Evolutionary conservation across 176 grass and related monocot genomes (phyloP).

Genomic region (Luzula sylvatica): DNA sequence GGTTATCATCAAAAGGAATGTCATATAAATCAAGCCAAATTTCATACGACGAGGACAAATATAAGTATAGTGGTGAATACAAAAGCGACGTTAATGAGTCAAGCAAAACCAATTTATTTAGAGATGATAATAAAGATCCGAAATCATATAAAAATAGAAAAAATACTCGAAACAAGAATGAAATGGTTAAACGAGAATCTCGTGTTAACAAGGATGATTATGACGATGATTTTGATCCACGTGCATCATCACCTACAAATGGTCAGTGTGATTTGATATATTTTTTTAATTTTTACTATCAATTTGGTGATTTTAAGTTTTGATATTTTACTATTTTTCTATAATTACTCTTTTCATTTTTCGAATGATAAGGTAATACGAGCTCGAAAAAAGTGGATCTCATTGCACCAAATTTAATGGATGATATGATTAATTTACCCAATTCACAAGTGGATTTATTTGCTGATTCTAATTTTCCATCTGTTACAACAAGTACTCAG

Average conservation of each 20-base stretch:
- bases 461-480: conserved; percentile 35
- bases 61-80: conserved; percentile 30
- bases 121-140: conserved; percentile 18
- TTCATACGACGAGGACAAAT: conserved; percentile 26
- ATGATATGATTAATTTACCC: conserved; percentile 24
- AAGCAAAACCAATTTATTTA: conserved; percentile 21
- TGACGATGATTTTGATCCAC: conserved; percentile 55
- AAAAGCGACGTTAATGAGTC: conserved; percentile 10
- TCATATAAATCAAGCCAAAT: conserved; percentile 32
- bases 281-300: too few species aligned
- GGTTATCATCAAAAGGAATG: conserved; percentile 49
- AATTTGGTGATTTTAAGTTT: neutral
- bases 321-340: neutral
- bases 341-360: conserved; percentile 2
- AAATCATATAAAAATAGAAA: conserved; percentile 8
- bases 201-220: conserved; percentile 14
- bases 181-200: conserved; percentile 4
- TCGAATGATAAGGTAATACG: neutral
- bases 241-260: conserved; percentile 23
- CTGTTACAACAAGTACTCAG: conserved; percentile 23
- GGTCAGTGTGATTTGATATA: conserved; percentile 20
- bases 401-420: conserved; percentile 41
- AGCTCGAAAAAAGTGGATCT: conserved; percentile 31
- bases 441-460: conserved; percentile 53
- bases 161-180: conserved; percentile 10